Conservation (phyloP, 331 rosid species). For the Acacia concinna region DNA sequence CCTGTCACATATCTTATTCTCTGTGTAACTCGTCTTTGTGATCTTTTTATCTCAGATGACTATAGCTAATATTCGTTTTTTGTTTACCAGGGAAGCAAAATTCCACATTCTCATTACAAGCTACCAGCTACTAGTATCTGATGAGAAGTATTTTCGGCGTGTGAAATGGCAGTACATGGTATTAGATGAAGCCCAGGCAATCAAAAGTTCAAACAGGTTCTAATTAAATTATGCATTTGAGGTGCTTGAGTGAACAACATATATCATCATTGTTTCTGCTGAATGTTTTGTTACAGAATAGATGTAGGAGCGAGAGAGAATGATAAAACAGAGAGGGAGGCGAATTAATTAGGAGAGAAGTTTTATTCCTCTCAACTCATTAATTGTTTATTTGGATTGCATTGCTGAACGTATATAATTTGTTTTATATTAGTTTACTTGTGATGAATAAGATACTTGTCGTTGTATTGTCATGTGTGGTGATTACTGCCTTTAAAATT, state of each 20-base stretch:
- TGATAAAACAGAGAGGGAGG: neutral
- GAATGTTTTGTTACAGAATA: neutral
- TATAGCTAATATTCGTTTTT: slow-evolving; percentile 10
- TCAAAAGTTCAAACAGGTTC: slow-evolving; percentile 88
- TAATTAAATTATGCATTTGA: slow-evolving; percentile 13
- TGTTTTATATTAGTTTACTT: neutral
- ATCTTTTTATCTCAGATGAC: slow-evolving; percentile 22
- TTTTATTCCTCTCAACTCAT: neutral
- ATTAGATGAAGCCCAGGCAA: slow-evolving; percentile 99
- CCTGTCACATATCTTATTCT: neutral
- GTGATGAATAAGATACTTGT: slow-evolving; percentile 23
- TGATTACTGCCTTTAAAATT: slow-evolving; percentile 13
- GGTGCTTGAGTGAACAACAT: slow-evolving; percentile 21
- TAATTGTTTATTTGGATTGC: slow-evolving; percentile 16
- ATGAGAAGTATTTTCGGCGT: slow-evolving; percentile 83
- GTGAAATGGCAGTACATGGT: slow-evolving; percentile 99
- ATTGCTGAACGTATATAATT: slow-evolving; percentile 11
- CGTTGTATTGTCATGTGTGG: slow-evolving; percentile 18
- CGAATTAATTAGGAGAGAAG: neutral
- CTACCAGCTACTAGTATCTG: slow-evolving; percentile 90
- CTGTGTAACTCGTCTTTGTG: slow-evolving; percentile 1
- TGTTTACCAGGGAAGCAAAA: slow-evolving; percentile 77
- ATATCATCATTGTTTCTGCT: slow-evolving; percentile 16
- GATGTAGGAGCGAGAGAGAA: neutral
- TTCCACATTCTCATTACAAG: slow-evolving; percentile 95